Conservation (phyloP, 768 basidiomycete species). For the Lactarius tabidus region DNA sequence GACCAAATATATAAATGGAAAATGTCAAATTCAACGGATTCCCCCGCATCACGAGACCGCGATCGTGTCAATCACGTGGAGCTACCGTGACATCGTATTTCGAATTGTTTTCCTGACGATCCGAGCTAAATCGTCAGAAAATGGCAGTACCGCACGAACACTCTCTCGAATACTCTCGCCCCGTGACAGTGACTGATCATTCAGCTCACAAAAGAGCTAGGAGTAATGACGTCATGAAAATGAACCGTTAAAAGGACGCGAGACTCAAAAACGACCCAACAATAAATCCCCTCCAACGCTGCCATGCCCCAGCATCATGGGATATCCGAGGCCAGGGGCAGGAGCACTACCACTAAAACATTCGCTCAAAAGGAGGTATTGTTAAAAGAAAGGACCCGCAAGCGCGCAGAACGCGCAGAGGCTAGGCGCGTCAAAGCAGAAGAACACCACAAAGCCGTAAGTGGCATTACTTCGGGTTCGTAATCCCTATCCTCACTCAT, state of each 20-base stretch:
- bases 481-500: background rate
- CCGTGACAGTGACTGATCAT: too few species aligned
- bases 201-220: too few species aligned
- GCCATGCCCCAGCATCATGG: background rate
- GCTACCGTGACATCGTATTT: too few species aligned
- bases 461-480: background rate
- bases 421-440: slow-evolving; percentile 1
- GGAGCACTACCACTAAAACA: background rate
- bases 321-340: background rate
- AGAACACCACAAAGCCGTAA: background rate
- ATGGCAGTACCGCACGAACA: too few species aligned
- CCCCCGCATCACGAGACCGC: slow-evolving; percentile 16
- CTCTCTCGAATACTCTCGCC: too few species aligned
- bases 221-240: background rate
- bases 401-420: background rate
- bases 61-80: slow-evolving; percentile 5
- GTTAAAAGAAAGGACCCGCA: background rate
- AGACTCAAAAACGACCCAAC: too few species aligned
- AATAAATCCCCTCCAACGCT: background rate
- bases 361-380: background rate
- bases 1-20: background rate
- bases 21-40: background rate
- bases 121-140: too few species aligned
- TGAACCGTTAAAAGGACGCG: background rate
- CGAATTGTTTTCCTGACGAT: too few species aligned